A percentile compares a stretch with the other conserved stretches of the same genome.
Evolutionary conservation across 257 asterid species (phyloP).

Genomic region (Solanum peruvianum): DNA sequence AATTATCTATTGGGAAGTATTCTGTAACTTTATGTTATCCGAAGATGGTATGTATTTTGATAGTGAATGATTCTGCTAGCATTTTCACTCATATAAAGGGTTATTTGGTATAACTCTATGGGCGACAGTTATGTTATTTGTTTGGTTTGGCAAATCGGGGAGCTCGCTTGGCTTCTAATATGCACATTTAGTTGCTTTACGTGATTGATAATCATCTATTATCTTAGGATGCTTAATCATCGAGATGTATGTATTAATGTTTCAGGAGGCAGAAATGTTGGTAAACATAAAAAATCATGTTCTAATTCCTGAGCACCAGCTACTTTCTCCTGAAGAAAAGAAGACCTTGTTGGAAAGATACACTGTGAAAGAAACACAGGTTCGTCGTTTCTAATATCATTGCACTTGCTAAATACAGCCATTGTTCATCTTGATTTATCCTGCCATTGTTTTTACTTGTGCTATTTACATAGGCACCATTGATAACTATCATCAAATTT

Average conservation of each 20-base stretch:
- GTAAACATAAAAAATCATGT: constrained; percentile 77
- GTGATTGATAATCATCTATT: not conserved
- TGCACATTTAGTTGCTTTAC: not conserved
- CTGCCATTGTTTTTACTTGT: not conserved
- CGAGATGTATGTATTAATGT: not conserved
- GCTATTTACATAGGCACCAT: not conserved
- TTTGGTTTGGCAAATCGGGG: not conserved
- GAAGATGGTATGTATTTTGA: not conserved
- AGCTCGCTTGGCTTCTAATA: not conserved
- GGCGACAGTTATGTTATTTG: not conserved
- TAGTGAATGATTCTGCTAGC: not conserved
- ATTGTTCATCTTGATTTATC: not conserved
- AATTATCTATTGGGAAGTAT: not conserved
- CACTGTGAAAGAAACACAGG: constrained; percentile 94
- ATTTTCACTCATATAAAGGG: not conserved
- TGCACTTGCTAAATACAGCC: not conserved
- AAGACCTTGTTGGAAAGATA: constrained; percentile 78
- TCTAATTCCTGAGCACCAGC: constrained; percentile 78
- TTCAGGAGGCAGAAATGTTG: constrained; percentile 70
- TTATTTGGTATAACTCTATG: not conserved
- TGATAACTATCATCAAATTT: not conserved
- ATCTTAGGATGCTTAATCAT: not conserved
- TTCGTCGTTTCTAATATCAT: constrained; percentile 3
- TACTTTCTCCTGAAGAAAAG: constrained; percentile 69
- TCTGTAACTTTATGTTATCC: not conserved